Conservation (phyloP, 805 yeast species). For the Hermanozyma aechmeae region DNA sequence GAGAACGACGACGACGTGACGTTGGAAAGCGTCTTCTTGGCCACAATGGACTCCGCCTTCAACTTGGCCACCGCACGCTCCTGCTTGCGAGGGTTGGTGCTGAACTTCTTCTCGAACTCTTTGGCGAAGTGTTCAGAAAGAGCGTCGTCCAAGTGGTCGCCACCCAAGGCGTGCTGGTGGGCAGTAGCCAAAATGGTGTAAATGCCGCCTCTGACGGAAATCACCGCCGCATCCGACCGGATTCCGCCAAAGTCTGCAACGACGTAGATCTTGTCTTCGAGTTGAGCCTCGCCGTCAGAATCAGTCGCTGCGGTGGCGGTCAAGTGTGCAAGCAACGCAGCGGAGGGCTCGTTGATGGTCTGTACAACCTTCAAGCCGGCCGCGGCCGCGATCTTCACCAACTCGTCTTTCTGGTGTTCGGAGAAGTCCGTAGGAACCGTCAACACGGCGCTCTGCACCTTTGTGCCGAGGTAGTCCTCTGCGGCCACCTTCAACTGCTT, state of each 20-base stretch:
- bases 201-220: slow-evolving; percentile 90
- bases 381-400: slow-evolving; percentile 50
- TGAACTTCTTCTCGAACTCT: slow-evolving; percentile 86
- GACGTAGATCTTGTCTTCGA: slow-evolving; percentile 67
- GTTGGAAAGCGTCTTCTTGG: slow-evolving; percentile 87
- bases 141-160: slow-evolving; percentile 73
- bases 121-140: slow-evolving; percentile 79
- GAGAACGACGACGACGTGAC: slow-evolving; percentile 85
- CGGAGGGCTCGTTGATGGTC: slow-evolving; percentile 84
- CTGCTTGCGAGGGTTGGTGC: slow-evolving; percentile 69
- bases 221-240: slow-evolving; percentile 90
- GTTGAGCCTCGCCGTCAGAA: slow-evolving; percentile 30
- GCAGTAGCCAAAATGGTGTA: slow-evolving; percentile 80
- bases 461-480: slow-evolving; percentile 79
- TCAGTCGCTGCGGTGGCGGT: slow-evolving; percentile 23
- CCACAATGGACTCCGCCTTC: slow-evolving; percentile 68
- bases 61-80: slow-evolving; percentile 86
- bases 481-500: slow-evolving; percentile 79
- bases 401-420: slow-evolving; percentile 57
- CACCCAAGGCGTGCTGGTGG: slow-evolving; percentile 79
- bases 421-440: slow-evolving; percentile 87
- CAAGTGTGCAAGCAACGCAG: slow-evolving; percentile 81
- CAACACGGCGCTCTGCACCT: slow-evolving; percentile 73
- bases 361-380: slow-evolving; percentile 80
- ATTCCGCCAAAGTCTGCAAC: slow-evolving; percentile 97